These are phyloP conservation scores for Monotropa hypopitys DNA, from an alignment of 179 eudicot species.

Conservation along the genomic window DNA sequence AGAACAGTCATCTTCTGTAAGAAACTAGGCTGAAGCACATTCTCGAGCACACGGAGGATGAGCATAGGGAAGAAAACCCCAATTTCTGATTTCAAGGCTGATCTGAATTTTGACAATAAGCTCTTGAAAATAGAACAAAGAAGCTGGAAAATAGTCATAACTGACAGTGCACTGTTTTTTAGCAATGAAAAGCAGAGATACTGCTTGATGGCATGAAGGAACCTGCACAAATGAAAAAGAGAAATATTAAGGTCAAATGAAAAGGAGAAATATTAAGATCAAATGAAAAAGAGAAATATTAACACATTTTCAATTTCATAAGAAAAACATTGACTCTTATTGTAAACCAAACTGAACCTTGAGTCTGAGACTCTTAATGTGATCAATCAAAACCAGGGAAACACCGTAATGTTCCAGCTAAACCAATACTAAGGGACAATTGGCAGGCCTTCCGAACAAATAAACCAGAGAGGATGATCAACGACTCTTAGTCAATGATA, in stretches of 20 bases:
- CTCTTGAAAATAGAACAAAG: conserved; percentile 75
- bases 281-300: conserved; percentile 13
- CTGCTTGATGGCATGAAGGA: conserved; percentile 73
- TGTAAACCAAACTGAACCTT: no score
- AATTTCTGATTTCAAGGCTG: conserved; percentile 82
- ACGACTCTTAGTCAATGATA: background rate
- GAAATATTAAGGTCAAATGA: background rate
- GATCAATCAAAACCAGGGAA: background rate
- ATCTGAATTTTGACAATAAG: conserved; percentile 64
- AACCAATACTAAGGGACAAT: background rate
- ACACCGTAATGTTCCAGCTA: background rate
- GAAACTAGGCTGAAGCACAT: conserved; percentile 91
- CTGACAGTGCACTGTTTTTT: conserved; percentile 92
- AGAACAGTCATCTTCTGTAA: conserved; percentile 94
- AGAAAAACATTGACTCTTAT: no score
- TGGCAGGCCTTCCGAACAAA: background rate
- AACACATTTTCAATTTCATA: background rate
- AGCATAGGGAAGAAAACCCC: conserved; percentile 96
- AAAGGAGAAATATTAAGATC: no score
- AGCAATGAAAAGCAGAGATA: conserved; percentile 78
- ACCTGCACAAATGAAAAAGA: conserved; percentile 44
- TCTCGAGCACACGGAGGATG: conserved; percentile 86
- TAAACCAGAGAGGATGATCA: background rate
- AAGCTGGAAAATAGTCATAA: conserved; percentile 89
- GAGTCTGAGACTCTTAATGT: conserved; percentile 1